Evolutionary conservation across 257 asterid species (phyloP), one percentile per base, ranked within the genome.

Genomic region (Solanum bulbocastanum): DNA sequence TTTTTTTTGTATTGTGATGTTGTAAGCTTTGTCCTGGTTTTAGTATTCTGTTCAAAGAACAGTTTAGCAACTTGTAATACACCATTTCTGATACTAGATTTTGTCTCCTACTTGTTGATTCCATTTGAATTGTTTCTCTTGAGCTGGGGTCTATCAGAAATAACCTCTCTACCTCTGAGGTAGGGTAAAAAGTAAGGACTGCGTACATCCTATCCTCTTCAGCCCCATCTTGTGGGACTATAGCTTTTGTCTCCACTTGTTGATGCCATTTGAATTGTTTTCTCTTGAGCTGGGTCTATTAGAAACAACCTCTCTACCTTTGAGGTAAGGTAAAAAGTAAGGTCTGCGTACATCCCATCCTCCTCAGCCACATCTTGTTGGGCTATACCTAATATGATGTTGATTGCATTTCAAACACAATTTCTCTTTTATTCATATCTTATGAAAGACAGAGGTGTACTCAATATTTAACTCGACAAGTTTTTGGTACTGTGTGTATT

Each of bases 11-110:
- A 92, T 75, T 90, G 89, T 93, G 92, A 92, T 94, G 91, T 91
- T 93, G 98, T 93, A 92, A 91, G 78, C 91, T 92, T 88, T 87
- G 89, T 30, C 90, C 85, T 90, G 86, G 88, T 36, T 84, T 90
- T 91, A 91, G 90, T 88, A 83, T 86, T 76, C 91, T 91, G 93
- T 89, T 82, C 91, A 83, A 87, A 87, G 36, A 73, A 72, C 69
- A 73, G 82, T 74, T 71, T n/a, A 14, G n/a, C 58, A n/a, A 78
- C 37, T 14, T 27, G 35, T 27, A 40, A 3, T 0, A 42, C 62
- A 79, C 37, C 62, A 42, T n/a, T 30, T 25, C 36, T 15, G 2
- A 25, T 25, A 14, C 62, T 25, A 7, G 37, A 42, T 15, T 25
- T 7, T 42, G n/a, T 0, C 36, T 22, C 44, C 81, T 74, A 35